phyloP scores from a whole-genome alignment of 768 basidiomycete species.

The Hirschioporus abietinus region DNA sequence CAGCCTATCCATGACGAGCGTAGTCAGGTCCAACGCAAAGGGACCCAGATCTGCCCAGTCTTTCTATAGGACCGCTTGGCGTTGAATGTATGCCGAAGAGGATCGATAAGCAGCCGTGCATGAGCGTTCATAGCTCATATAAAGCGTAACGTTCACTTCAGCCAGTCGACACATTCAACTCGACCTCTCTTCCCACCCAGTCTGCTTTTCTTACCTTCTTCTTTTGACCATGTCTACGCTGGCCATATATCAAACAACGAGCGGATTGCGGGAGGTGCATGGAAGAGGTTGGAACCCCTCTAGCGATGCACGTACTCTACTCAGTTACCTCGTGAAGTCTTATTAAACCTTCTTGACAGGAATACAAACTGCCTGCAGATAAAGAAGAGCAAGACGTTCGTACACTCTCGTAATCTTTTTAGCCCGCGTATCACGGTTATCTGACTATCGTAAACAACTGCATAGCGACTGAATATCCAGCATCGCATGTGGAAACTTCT shows the following conservation, averaged over 20 bases:
- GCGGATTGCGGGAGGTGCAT: background rate
- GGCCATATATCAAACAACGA: background rate
- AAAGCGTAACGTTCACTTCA: background rate
- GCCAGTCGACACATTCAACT: background rate
- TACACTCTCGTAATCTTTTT: background rate
- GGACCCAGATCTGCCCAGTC: background rate
- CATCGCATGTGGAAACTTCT: constrained; percentile 23
- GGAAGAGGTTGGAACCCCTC: background rate
- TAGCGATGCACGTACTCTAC: background rate
- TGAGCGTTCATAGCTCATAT: background rate
- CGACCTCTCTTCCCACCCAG: background rate
- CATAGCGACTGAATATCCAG: constrained; percentile 21
- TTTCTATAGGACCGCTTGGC: background rate
- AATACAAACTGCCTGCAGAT: background rate
- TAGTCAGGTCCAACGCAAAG: background rate
- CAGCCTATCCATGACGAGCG: background rate
- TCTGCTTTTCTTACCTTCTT: background rate
- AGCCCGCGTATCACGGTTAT: background rate
- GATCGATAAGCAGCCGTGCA: background rate
- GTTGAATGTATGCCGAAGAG: background rate
- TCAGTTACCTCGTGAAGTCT: background rate
- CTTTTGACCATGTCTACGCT: background rate
- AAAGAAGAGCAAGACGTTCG: background rate
- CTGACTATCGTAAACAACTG: background rate
- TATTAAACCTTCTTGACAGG: background rate